Evolutionary conservation across 768 basidiomycete genomes (phyloP), one percentile per base, ranked within the genome.

Genomic region (Suillus americanus): DNA sequence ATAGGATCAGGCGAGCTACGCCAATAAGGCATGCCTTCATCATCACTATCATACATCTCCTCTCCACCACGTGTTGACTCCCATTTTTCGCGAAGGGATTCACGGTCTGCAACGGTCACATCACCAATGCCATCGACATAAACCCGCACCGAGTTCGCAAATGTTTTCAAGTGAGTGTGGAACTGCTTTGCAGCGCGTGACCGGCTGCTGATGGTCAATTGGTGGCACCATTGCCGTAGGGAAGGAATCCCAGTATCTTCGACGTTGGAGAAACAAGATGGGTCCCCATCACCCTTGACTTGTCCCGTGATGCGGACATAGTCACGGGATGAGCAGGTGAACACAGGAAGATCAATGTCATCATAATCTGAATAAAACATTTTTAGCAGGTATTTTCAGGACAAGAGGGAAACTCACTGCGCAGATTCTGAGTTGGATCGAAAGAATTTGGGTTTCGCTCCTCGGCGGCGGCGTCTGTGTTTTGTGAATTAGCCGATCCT

Each of bases 321-420:
- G 71, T 89, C 86, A 20, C 86, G 80, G 46, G 84, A 81, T 1
- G 87, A 88, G 63, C 80, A 82, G 20, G 85, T 86, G 72, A 88
- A 88, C 13, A 87, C 86, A 2, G 87, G 87, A 5, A 89, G 80
- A 64, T 88, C 79, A 61, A 88, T 87, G 1, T 78, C 80, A 35
- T 81, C 80, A 66, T 89, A 88, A 69, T 88, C 87, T 87, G 57
- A 25, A 30, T 43, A 28, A 43, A 46, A 43, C 23, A 20, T 43
- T 38, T 20, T 38, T 30, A n/a, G 40, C 55, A 14, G 56, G 9
- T 43, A 30, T 23, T 13, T 23, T 13, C 30, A 23, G 56, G 35
- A 30, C 57, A n/a, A 28, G 23, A 41, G 35, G 35, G 38, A 33
- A 48, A 67, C 78, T 28, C 70, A 86, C 85, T 79, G 65, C 86